Evolutionary conservation across 1,284 basidiomycete genomes (phyloP).

Genomic region (Athelia sp.): DNA sequence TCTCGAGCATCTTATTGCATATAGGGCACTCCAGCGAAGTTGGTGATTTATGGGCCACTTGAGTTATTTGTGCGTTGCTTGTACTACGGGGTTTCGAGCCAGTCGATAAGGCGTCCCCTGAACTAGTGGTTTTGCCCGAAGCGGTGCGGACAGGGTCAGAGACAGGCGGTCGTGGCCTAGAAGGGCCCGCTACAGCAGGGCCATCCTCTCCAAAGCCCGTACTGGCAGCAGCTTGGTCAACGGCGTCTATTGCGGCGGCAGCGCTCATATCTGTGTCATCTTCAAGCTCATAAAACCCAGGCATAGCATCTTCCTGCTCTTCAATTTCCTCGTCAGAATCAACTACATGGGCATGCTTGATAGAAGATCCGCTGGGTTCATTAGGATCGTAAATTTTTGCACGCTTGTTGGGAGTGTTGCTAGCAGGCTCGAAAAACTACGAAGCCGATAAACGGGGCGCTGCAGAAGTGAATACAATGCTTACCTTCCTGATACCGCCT

Average conservation of each 20-base stretch:
- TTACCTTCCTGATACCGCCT: slow-evolving; percentile 62
- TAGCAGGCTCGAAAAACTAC: slow-evolving; percentile 53
- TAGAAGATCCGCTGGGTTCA: slow-evolving; percentile 8
- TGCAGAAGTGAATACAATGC: slow-evolving; percentile 13
- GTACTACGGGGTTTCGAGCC: slow-evolving; percentile 5
- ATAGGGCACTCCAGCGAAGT: slow-evolving; percentile 52
- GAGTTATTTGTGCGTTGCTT: background rate
- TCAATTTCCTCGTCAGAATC: slow-evolving; percentile 5
- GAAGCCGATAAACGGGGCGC: background rate
- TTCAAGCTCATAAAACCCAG: slow-evolving; percentile 48
- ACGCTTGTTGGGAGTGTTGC: slow-evolving; percentile 34
- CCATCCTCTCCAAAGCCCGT: too few relatives aligned
- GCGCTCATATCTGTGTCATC: slow-evolving; percentile 23
- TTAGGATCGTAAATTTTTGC: slow-evolving; percentile 17
- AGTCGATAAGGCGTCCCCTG: background rate
- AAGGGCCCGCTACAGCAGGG: background rate
- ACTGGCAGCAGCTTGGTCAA: slow-evolving; percentile 1
- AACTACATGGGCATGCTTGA: slow-evolving; percentile 8
- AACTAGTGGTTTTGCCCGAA: background rate
- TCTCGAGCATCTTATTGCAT: slow-evolving; percentile 49
- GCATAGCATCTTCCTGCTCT: slow-evolving; percentile 40
- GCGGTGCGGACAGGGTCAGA: slow-evolving; percentile 9
- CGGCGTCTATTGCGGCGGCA: slow-evolving; percentile 9
- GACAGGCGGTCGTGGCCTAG: slow-evolving; percentile 16
- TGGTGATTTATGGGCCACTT: slow-evolving; percentile 2